Conservation (phyloP, 192 early-diverging fungal species). For the Backusella westeae region DNA sequence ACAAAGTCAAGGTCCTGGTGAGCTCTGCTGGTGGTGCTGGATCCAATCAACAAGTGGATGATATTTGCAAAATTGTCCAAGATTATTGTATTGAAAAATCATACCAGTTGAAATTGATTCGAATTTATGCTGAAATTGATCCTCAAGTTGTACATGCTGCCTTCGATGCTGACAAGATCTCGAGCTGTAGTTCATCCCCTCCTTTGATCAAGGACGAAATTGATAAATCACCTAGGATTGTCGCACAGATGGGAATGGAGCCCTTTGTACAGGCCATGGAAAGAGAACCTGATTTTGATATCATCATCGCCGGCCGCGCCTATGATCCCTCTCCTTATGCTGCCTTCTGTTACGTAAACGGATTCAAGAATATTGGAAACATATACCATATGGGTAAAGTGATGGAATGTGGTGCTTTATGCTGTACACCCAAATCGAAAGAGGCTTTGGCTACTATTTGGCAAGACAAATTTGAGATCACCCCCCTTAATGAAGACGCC, state of each 20-base stretch:
- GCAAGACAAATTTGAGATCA: not conserved
- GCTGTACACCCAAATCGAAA: slow-evolving; percentile 15
- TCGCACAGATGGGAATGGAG: slow-evolving; percentile 24
- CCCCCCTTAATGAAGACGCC: not conserved
- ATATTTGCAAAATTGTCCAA: not conserved
- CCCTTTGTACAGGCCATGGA: slow-evolving; percentile 13
- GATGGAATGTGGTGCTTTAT: slow-evolving; percentile 22
- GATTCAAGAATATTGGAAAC: slow-evolving; percentile 13
- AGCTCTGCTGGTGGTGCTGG: slow-evolving; percentile 16
- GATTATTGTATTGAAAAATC: not conserved
- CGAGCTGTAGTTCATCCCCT: slow-evolving; percentile 2
- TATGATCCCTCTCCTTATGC: slow-evolving; percentile 23
- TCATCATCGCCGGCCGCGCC: slow-evolving; percentile 18
- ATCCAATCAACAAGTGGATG: slow-evolving; percentile 16
- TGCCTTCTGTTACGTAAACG: slow-evolving; percentile 10
- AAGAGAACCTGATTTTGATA: slow-evolving; percentile 10
- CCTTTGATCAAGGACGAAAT: not conserved
- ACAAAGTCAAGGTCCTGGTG: slow-evolving; percentile 10
- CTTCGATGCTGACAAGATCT: not conserved
- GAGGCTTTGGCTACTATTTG: slow-evolving; percentile 14
- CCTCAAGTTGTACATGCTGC: not conserved
- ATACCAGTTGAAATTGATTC: not conserved
- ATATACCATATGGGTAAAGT: slow-evolving; percentile 24
- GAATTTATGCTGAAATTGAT: not conserved
- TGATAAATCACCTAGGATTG: not conserved